These are phyloP conservation scores for Patellifolia procumbens DNA, from an alignment of 179 eudicot genomes.

Conservation along the genomic window DNA sequence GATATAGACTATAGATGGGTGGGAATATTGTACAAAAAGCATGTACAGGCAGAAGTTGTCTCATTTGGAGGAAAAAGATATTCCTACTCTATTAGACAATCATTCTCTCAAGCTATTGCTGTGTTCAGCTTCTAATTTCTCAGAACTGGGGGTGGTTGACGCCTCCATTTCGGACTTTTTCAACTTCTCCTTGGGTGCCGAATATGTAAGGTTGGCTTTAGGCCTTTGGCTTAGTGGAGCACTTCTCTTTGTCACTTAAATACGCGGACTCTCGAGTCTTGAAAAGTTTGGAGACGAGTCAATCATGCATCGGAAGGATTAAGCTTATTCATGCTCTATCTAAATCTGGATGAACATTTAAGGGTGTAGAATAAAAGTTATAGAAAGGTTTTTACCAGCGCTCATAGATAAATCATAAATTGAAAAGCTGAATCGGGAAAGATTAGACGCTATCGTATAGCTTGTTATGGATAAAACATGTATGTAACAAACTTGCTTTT, in stretches of 20 bases:
- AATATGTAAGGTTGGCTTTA: neutral
- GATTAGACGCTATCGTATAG: no score
- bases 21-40: slow-evolving; percentile 3
- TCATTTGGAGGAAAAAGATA: neutral
- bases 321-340: no score
- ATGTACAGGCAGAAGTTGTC: slow-evolving; percentile 14
- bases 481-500: no score
- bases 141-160: slow-evolving; percentile 36
- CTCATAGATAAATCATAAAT: no score
- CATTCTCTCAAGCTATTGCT: slow-evolving; percentile 31
- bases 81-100: slow-evolving; percentile 17
- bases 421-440: no score
- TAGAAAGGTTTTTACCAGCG: no score
- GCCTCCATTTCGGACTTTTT: slow-evolving; percentile 40
- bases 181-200: slow-evolving; percentile 28
- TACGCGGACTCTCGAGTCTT: neutral
- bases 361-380: no score
- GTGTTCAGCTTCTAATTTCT: slow-evolving; percentile 13
- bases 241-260: slow-evolving; percentile 6
- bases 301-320: no score
- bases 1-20: no score
- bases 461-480: no score
- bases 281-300: no score
- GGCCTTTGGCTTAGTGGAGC: neutral
- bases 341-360: no score